phyloP scores from a whole-genome alignment of 176 grass and related monocot genomes.

The Elymus sibiricus region DNA sequence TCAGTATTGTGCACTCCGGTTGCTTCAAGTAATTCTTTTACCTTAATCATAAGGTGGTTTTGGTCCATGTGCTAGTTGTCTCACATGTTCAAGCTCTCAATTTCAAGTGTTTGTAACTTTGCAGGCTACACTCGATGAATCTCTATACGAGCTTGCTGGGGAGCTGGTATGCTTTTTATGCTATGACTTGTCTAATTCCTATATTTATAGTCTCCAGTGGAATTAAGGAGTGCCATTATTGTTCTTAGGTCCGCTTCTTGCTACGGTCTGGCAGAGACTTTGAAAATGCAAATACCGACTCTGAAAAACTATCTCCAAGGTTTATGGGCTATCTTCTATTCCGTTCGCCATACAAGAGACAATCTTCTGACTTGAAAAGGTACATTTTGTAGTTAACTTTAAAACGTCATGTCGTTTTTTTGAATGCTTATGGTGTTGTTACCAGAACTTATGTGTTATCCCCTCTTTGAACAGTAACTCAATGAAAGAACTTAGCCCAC shows the following conservation, averaged over 20 bases:
- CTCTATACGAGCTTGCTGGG: conserved; percentile 84
- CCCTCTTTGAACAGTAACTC: conserved; percentile 51
- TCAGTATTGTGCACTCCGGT: conserved; percentile 91
- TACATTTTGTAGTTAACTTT: conserved; percentile 32
- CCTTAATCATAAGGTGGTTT: conserved; percentile 22
- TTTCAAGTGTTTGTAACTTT: conserved; percentile 23
- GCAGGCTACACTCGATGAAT: conserved; percentile 96
- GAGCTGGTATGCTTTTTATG: conserved; percentile 73
- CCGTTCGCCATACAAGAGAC: conserved; percentile 67
- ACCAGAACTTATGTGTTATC: conserved; percentile 6
- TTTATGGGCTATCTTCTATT: conserved; percentile 87
- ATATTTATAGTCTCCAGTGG: background rate
- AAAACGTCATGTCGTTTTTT: background rate
- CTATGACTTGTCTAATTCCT: conserved; percentile 37
- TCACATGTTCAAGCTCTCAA: conserved; percentile 33
- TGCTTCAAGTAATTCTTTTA: conserved; percentile 77
- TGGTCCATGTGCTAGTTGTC: background rate
- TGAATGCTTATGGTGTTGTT: background rate
- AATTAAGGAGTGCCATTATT: conserved; percentile 28
- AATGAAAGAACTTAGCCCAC: conserved; percentile 91
- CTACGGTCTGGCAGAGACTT: conserved; percentile 95
- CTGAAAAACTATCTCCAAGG: conserved; percentile 87
- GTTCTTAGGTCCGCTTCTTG: conserved; percentile 79
- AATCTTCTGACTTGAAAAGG: conserved; percentile 91
- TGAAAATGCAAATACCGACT: conserved; percentile 68